Base-by-base conservation (phyloP, 2,329 filamentous ascomycete species). In the Penicillium sp. region DNA sequence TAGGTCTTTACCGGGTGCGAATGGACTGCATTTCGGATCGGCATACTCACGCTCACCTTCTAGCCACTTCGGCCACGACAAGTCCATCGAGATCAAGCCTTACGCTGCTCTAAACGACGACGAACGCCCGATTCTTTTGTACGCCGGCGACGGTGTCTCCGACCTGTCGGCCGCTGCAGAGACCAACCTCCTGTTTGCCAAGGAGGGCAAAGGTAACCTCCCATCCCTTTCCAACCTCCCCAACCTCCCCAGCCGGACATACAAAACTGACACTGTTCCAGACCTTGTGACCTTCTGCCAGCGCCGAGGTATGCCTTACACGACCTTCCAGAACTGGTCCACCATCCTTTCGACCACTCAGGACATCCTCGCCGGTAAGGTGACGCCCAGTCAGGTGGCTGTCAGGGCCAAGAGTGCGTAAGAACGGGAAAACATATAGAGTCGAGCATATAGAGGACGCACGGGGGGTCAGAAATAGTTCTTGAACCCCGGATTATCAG, bases 21-120 rank as follows among this genome's bases (percentile, higher is more conserved):
- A n/a, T 41, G 3, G 7, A 3, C n/a, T 24, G 2, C 7, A 9
- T 27, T 16, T 33, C 13, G 8, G 13, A 30, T 38, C 22, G 24
- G 10, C 9, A 11, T 36, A 9, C 41, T 44, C 41, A 44, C 33
- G 27, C 44, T 46, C 6, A 40, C 14, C 46, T 53, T 46, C 25
- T 56, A 89, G 88, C 67, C 81, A 86, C 52, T 95, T 95, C 65
- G 94, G 94, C n/a, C 94, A 99, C 69, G 92, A 99, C 80, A 99
- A 99, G 82, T 92, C 87, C 24, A 79, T 92, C 48, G 90, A 94
- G 69, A 90, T 99, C 65, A 85, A 89, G 59, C 90, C 90, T 46
- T 97, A 97, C 74, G 73, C 72, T 24, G 70, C 84, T 24, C 79
- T 95, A 39, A 85, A 89, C 0, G 78, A 78, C 13, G 71, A 78